Conservation (phyloP, 2,329 filamentous ascomycete genomes). For the Penicillium rolfsii region DNA sequence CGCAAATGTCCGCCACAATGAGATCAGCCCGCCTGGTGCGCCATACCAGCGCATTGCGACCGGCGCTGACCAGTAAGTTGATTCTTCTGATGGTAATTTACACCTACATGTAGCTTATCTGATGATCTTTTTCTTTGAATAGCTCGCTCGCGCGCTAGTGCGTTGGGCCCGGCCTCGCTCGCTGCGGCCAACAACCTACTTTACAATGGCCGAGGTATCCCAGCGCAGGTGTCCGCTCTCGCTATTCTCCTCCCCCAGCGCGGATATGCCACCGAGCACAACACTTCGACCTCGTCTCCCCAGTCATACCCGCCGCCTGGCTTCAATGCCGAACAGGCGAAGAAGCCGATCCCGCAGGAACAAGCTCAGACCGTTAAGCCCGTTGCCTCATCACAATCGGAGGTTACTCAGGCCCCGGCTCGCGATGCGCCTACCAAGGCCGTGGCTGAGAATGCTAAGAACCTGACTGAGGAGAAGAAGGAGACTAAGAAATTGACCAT, state of each 20-base stretch:
- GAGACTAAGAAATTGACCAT: conserved; percentile 85
- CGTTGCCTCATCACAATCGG: conserved; percentile 21
- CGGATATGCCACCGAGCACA: conserved; percentile 61
- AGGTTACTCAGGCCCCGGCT: conserved; percentile 55
- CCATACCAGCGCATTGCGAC: conserved; percentile 38
- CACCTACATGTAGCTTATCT: not conserved
- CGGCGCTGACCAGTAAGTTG: conserved; percentile 36
- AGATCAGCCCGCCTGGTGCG: conserved; percentile 45
- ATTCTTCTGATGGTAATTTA: not conserved
- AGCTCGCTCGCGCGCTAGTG: conserved; percentile 40
- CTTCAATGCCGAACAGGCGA: conserved; percentile 87
- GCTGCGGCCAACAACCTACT: conserved; percentile 39
- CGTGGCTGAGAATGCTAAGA: conserved; percentile 55
- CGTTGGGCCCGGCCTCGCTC: conserved; percentile 33
- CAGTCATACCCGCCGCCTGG: conserved; percentile 77
- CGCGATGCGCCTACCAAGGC: conserved; percentile 66
- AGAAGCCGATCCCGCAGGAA: conserved; percentile 74
- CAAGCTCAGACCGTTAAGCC: conserved; percentile 25
- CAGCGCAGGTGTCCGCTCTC: conserved; percentile 58
- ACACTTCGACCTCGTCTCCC: conserved; percentile 51
- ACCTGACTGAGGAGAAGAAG: conserved; percentile 65
- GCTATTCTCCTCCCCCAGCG: conserved; percentile 60
- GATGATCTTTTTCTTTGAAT: conserved; percentile 10
- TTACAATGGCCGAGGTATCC: conserved; percentile 45
- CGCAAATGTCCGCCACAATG: conserved; percentile 45